Evolutionary conservation across 192 early-diverging fungal species (phyloP).

Genomic region (Paraglomus occultum): DNA sequence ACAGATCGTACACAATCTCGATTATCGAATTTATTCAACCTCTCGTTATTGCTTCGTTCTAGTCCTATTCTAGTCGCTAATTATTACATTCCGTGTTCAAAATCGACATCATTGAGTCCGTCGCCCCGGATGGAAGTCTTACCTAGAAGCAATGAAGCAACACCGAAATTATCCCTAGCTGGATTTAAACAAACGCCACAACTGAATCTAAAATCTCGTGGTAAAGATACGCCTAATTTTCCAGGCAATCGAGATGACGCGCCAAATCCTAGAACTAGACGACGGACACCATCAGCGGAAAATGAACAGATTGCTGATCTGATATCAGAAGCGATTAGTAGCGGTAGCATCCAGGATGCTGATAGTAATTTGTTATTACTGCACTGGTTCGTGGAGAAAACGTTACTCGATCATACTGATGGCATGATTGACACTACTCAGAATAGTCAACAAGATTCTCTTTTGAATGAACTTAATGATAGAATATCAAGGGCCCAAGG

Average conservation of each 20-base stretch:
- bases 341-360: not conserved
- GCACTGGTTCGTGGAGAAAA: constrained; percentile 53
- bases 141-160: not conserved
- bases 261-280: too few relatives aligned
- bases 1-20: constrained; percentile 6
- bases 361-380: constrained; percentile 48
- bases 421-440: constrained; percentile 43
- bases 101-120: not conserved
- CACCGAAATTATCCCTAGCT: not conserved
- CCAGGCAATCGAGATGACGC: too few relatives aligned
- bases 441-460: constrained; percentile 38
- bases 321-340: too few relatives aligned
- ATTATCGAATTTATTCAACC: constrained; percentile 10
- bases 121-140: not conserved
- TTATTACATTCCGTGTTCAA: constrained; percentile 21
- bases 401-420: constrained; percentile 44
- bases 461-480: constrained; percentile 38
- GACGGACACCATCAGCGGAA: too few relatives aligned
- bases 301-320: too few relatives aligned
- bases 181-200: not conserved
- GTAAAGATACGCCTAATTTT: too few relatives aligned
- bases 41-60: constrained; percentile 7
- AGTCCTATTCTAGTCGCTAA: constrained; percentile 15
- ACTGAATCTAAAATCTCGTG: too few relatives aligned
- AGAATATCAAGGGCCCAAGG: constrained; percentile 23